Percentiles rank a stretch among this genome's conserved stretches.
Conservation (phyloP, 768 basidiomycete genomes). For the Amanita rimosa region DNA sequence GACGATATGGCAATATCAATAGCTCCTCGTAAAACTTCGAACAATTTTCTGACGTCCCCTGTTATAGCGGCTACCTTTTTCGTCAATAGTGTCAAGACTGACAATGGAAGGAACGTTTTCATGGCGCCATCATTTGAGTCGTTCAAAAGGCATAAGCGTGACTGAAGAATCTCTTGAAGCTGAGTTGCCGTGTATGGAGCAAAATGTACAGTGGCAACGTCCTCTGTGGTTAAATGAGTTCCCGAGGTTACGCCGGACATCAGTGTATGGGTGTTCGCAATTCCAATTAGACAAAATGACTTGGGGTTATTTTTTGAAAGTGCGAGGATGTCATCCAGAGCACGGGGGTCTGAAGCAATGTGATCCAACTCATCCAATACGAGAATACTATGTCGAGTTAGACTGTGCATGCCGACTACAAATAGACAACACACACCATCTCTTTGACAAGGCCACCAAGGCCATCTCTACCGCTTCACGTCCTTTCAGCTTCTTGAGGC, state of each 20-base stretch:
- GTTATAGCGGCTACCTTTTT: constrained; percentile 77
- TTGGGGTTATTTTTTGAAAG: constrained; percentile 44
- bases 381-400: constrained; percentile 39
- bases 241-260: constrained; percentile 38
- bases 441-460: constrained; percentile 29
- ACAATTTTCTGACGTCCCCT: constrained; percentile 71
- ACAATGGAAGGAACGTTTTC: constrained; percentile 48
- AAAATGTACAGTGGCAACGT: constrained; percentile 65
- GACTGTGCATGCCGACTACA: constrained; percentile 6
- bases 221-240: constrained; percentile 22
- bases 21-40: constrained; percentile 72
- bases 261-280: constrained; percentile 85
- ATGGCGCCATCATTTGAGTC: constrained; percentile 22
- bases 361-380: constrained; percentile 86
- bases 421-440: constrained; percentile 35
- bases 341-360: constrained; percentile 48
- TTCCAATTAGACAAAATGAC: constrained; percentile 63
- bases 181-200: constrained; percentile 67
- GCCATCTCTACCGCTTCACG: constrained; percentile 35
- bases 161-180: constrained; percentile 55
- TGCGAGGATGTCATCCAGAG: constrained; percentile 54
- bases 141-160: constrained; percentile 47
- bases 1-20: constrained; percentile 54
- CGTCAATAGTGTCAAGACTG: constrained; percentile 58
- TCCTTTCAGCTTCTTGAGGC: constrained; percentile 30